Conservation (phyloP, 495 filamentous ascomycete species). For the Aspergillus funiculosus region DNA sequence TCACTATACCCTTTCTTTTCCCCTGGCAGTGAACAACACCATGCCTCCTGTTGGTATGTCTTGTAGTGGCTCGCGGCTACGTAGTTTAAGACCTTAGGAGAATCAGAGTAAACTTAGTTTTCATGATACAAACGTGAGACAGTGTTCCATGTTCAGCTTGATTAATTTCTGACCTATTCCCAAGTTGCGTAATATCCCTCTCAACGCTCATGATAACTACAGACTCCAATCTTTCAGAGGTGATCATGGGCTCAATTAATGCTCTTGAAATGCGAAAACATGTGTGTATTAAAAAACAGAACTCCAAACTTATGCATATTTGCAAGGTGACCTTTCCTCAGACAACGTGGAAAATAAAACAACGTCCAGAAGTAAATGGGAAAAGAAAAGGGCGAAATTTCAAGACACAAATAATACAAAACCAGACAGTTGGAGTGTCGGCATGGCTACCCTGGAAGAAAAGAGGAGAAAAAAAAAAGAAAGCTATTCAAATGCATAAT, state of each 20-base stretch:
- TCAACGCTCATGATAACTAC: too few species aligned
- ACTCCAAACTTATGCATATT: constrained; percentile 15
- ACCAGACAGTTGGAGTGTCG: constrained; percentile 1
- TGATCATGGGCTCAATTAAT: background rate
- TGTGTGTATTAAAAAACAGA: constrained; percentile 4
- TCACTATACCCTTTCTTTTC: too few species aligned
- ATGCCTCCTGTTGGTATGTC: too few species aligned
- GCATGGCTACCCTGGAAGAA: constrained; percentile 8
- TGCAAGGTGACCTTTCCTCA: constrained; percentile 1
- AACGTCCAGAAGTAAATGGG: background rate
- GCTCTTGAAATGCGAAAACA: background rate
- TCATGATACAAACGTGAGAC: too few species aligned
- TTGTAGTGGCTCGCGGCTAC: too few species aligned
- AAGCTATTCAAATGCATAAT: constrained; percentile 15
- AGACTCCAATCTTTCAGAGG: background rate
- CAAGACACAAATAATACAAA: constrained; percentile 14
- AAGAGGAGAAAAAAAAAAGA: background rate
- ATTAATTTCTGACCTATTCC: too few species aligned
- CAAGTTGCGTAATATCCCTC: too few species aligned
- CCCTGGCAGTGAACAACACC: too few species aligned
- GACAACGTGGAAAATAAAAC: background rate
- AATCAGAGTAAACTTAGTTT: too few species aligned
- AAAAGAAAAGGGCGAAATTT: background rate
- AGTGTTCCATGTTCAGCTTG: too few species aligned
- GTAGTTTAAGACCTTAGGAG: too few species aligned